A percentile compares a stretch with the other conserved stretches of the same genome.
Evolutionary conservation across 371 early-diverging fungal species (phyloP).

Genomic region (Mucor plumbeus): DNA sequence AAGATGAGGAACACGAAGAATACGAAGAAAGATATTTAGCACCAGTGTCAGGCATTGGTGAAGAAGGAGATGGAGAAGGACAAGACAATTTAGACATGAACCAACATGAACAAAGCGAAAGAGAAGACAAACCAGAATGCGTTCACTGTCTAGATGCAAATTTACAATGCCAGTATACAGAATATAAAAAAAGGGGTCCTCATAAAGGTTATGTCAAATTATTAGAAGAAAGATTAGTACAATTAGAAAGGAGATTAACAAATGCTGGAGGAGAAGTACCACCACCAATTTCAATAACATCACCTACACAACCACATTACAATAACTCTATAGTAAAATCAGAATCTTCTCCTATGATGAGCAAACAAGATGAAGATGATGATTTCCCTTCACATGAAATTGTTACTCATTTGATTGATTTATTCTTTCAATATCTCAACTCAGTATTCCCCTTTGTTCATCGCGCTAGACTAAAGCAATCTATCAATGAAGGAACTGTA

Average conservation of each 20-base stretch:
- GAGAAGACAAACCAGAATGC: constrained; percentile 68
- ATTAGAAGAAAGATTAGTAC: constrained; percentile 71
- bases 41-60: constrained; percentile 1
- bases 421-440: constrained; percentile 64
- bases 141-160: constrained; percentile 74
- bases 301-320: neutral
- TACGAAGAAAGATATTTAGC: neutral
- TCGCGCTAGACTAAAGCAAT: constrained; percentile 36
- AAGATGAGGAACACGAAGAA: neutral
- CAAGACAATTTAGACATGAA: neutral
- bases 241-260: constrained; percentile 65
- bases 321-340: neutral
- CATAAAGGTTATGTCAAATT: constrained; percentile 80
- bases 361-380: constrained; percentile 10
- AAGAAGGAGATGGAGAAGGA: neutral
- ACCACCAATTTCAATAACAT: constrained; percentile 11
- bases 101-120: neutral
- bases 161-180: constrained; percentile 72
- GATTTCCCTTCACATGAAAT: constrained; percentile 55
- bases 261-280: constrained; percentile 20
- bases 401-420: constrained; percentile 58
- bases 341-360: neutral
- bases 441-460: constrained; percentile 65
- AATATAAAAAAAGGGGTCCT: constrained; percentile 82
- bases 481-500: constrained; percentile 40